Evolutionary conservation across 495 filamentous ascomycete genomes (phyloP), one percentile per base, ranked within the genome.

Genomic region (Staphylotrichum tortipilum): DNA sequence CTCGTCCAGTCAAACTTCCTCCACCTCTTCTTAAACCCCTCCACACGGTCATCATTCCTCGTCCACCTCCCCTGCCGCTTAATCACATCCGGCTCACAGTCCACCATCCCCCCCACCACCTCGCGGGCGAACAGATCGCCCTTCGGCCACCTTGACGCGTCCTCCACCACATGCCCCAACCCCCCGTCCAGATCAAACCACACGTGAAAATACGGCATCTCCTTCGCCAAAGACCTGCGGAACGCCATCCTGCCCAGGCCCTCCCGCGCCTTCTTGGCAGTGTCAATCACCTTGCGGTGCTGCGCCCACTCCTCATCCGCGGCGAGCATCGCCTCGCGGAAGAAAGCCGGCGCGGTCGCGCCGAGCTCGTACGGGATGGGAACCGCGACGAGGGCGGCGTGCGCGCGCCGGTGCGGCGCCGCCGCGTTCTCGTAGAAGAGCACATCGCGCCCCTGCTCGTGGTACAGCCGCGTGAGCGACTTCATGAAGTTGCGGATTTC

Each of bases 401-500:
- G 92, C 54, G 78, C 76, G 56, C 87, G 85, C 18, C 83, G 73
- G 14, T 87, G 78, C 7, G 85, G 87, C 2, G 81, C 78, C 7
- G 89, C 90, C 9, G 94, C 92, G 60, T 96, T 96, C 57, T 98
- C 92, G 74, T 97, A 97, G 72, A 98, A 98, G 43, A 98, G 72
- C 3, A 97, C 94, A 59, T 89, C 87, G 31, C 84, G 82, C 23
- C 86, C 88, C 60, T 92, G 89, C 23, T 88, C 83, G 68, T 90
- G 86, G 65, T 97, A 97, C 80, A 94, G 80, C 40, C 90, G 81
- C 2, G 83, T 96, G 26, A 98, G 78, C 60, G 79, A 85, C 70
- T 98, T 98, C 90, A 97, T 97, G 68, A 98, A 98, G 67, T 98
- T 98, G 65, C 90, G 84, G 33, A 98, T 87, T 62, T 98, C 92